Percentiles rank a stretch among this genome's conserved stretches.
Conservation (phyloP, 2,329 filamentous ascomycete genomes). For the Arachnomyces sp. region DNA sequence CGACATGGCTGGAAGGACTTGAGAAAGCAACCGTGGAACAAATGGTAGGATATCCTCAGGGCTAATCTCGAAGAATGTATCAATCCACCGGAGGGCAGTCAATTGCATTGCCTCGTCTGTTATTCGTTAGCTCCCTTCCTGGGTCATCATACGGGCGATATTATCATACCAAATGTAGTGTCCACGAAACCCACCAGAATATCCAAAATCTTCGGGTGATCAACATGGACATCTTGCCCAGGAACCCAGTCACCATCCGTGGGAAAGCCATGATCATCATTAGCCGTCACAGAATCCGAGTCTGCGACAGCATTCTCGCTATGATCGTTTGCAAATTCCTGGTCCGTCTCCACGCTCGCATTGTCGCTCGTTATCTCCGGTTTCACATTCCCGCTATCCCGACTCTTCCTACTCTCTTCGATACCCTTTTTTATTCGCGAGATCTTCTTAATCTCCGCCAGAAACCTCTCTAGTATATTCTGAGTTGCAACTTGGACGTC, state of each 20-base stretch:
- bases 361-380: conserved; percentile 62
- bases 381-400: conserved; percentile 59
- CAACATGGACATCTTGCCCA: conserved; percentile 91
- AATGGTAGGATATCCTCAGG: conserved; percentile 94
- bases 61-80: conserved; percentile 93
- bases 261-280: conserved; percentile 49
- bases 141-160: conserved; percentile 3
- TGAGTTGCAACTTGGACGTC: conserved; percentile 96
- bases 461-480: conserved; percentile 76
- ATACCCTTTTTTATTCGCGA: conserved; percentile 87
- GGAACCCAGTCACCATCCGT: conserved; percentile 93
- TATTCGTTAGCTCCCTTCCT: conserved; percentile 11
- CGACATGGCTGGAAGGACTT: conserved; percentile 88
- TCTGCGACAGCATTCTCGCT: conserved; percentile 50
- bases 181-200: conserved; percentile 86
- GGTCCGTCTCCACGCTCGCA: conserved; percentile 49
- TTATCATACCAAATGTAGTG: conserved; percentile 59
- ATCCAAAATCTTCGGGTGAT: conserved; percentile 82
- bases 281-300: conserved; percentile 40
- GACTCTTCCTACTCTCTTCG: conserved; percentile 67
- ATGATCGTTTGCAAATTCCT: conserved; percentile 21
- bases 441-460: conserved; percentile 91
- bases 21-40: conserved; percentile 81
- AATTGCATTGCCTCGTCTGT: conserved; percentile 83
- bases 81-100: conserved; percentile 88